Conservation (phyloP, 2,329 filamentous ascomycete species). For the Mycosphaerella sp. region DNA sequence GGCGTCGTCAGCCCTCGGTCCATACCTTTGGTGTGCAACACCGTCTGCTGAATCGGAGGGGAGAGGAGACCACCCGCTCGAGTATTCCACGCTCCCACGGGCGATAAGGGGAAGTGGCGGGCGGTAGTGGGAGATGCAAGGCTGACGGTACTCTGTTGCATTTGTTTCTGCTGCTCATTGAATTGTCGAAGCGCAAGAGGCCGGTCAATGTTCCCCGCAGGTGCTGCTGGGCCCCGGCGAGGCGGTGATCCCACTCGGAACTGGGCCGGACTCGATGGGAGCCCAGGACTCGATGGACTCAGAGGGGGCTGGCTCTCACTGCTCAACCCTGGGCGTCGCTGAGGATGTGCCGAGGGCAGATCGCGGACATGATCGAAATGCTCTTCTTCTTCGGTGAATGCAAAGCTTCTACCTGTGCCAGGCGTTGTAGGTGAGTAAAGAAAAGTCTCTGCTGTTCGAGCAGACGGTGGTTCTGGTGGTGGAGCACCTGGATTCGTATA, state of each 20-base stretch:
- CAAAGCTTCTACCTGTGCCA: slow-evolving; percentile 25
- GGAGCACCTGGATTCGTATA: slow-evolving; percentile 50
- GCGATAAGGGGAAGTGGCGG: neutral
- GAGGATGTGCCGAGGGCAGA: slow-evolving; percentile 26
- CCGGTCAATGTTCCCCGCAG: neutral
- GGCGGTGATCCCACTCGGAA: neutral
- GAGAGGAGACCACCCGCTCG: neutral
- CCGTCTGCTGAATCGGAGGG: neutral
- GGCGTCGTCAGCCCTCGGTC: no score
- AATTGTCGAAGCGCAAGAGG: slow-evolving; percentile 1
- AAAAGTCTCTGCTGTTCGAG: slow-evolving; percentile 25
- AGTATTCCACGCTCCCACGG: neutral
- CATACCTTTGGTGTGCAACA: neutral
- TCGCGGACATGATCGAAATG: slow-evolving; percentile 23
- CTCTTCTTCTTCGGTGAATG: slow-evolving; percentile 19
- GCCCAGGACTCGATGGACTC: neutral
- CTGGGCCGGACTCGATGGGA: slow-evolving; percentile 1
- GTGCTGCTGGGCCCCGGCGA: neutral
- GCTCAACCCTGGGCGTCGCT: slow-evolving; percentile 7
- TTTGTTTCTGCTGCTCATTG: neutral
- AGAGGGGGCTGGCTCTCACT: neutral
- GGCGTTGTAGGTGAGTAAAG: slow-evolving; percentile 29
- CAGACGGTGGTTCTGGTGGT: slow-evolving; percentile 47
- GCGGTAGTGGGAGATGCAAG: neutral
- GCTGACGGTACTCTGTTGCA: neutral